Evolutionary conservation across 345 rosid species (phyloP).

Genomic region (Arabidopsis suecica): DNA sequence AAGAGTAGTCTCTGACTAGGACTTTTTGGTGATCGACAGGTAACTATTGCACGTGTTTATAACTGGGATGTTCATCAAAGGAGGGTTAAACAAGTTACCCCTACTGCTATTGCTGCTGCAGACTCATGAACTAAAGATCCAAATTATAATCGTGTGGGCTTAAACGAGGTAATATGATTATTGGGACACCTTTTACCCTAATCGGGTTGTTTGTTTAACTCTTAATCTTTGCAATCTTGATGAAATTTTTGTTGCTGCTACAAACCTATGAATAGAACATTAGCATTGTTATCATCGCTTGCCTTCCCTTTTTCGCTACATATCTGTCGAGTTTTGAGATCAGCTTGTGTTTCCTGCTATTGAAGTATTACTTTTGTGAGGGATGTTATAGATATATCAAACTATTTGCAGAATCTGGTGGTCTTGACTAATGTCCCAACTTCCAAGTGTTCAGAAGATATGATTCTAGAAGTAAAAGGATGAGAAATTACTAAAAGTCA

Average conservation of each 20-base stretch:
- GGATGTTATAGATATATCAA: conserved; percentile 33
- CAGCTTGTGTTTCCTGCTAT: conserved; percentile 11
- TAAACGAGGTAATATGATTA: conserved; percentile 24
- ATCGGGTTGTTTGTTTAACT: conserved; percentile 7
- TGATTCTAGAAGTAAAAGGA: conserved; percentile 10
- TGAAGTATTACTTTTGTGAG: conserved; percentile 25
- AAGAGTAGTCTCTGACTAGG: conserved; percentile 7
- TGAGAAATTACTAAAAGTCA: conserved; percentile 14
- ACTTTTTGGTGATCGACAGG: conserved; percentile 51
- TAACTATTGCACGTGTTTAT: conserved; percentile 82
- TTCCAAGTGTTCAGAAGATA: neutral
- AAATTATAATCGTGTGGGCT: neutral
- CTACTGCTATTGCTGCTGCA: conserved; percentile 48
- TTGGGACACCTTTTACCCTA: neutral
- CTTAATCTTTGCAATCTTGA: conserved; percentile 16
- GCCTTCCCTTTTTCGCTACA: neutral
- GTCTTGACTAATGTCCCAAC: neutral
- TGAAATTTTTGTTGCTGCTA: conserved; percentile 29
- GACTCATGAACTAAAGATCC: conserved; percentile 47
- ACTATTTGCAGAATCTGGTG: conserved; percentile 17
- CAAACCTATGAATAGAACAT: conserved; percentile 24
- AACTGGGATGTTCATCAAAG: conserved; percentile 96
- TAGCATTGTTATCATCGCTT: conserved; percentile 25
- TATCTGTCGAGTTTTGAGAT: neutral
- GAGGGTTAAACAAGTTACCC: conserved; percentile 61